Base-by-base conservation (phyloP, 2,329 filamentous ascomycete genomes). In the Sporothrix schenckii region DNA sequence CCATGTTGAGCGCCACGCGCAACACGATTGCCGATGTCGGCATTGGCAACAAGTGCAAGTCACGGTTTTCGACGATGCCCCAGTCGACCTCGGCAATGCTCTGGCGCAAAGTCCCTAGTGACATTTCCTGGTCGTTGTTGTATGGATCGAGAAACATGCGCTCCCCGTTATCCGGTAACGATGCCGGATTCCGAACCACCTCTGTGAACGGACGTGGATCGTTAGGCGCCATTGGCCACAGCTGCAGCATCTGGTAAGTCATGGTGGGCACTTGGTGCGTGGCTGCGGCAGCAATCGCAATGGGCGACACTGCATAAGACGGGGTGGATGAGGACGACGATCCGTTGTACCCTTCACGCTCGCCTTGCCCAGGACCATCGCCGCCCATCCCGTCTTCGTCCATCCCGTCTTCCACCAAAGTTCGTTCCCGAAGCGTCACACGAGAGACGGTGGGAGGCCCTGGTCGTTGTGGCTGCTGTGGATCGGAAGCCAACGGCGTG, bases 101-200 rank as follows among this genome's bases (percentile, higher is more conserved):
- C 34, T 80, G 80, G 24, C 86, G 84, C 50, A 97, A 81, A 66
- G 86, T 82, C 1, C 82, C 80, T 14, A 87, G 78, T 0, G 85
- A 82, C 0, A 94, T 86, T 79, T 97, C 93, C 16, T 86, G 80
- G 47, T 88, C 85, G 2, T 86, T 88, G 39, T 88, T 86, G 79
- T 92, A 97, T 0, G 94, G 93, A 76, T 97, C 92, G 74, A 97
- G 84, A 77, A 92, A 96, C 87, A 97, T 94, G 61, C 84, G 82
- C 71, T 85, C 83, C 72, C 76, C 74, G 16, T 78, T 74, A 34
- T 72, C 68, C 7, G 47, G 34, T 9, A 73, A 52, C 56, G 50
- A 30, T 14, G 27, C 49, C 21, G n/a, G n/a, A 30, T 34, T 27
- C 11, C 30, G 30, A 39, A 10, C 14, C n/a, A 47, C 21, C 14